Percentiles rank a stretch among this genome's conserved stretches.
These are phyloP conservation scores for Bidens hawaiensis DNA, from an alignment of 140 eudicot species.

Conservation along the genomic window DNA sequence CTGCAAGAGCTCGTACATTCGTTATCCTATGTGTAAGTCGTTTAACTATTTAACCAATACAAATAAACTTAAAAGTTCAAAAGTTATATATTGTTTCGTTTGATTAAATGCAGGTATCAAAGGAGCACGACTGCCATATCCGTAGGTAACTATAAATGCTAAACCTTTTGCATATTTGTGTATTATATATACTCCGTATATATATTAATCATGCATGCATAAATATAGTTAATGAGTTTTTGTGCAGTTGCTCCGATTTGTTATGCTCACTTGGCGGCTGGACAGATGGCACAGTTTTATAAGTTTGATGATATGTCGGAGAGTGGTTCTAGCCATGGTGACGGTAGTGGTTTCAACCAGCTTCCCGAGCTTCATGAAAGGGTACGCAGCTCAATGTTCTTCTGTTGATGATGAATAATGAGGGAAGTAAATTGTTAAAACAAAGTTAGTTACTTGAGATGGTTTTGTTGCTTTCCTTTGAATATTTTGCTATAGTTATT, in stretches of 20 bases:
- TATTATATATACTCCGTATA: too few relatives aligned
- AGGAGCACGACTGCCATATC: constrained; percentile 83
- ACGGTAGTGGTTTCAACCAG: constrained; percentile 19
- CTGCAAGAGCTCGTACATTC: constrained; percentile 52
- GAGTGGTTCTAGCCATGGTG: constrained; percentile 49
- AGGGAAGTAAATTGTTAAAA: background rate
- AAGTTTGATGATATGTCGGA: constrained; percentile 71
- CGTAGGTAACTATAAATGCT: constrained; percentile 43
- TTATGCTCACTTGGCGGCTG: constrained; percentile 81
- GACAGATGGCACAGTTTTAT: constrained; percentile 65
- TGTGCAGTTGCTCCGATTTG: constrained; percentile 77
- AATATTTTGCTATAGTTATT: too few relatives aligned
- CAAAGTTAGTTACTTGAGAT: background rate
- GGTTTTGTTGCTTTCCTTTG: background rate
- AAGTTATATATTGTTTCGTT: background rate
- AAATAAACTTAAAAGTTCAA: background rate
- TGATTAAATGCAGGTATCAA: constrained; percentile 64
- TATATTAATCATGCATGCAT: background rate
- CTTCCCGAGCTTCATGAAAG: constrained; percentile 28
- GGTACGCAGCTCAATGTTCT: constrained; percentile 29
- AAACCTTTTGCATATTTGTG: background rate
- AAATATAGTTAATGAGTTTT: background rate
- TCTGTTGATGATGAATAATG: constrained; percentile 16
- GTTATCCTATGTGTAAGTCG: constrained; percentile 65
- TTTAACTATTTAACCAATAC: background rate